phyloP scores from a whole-genome alignment of 2,329 filamentous ascomycete species.

The Nectriaceae sp. region DNA sequence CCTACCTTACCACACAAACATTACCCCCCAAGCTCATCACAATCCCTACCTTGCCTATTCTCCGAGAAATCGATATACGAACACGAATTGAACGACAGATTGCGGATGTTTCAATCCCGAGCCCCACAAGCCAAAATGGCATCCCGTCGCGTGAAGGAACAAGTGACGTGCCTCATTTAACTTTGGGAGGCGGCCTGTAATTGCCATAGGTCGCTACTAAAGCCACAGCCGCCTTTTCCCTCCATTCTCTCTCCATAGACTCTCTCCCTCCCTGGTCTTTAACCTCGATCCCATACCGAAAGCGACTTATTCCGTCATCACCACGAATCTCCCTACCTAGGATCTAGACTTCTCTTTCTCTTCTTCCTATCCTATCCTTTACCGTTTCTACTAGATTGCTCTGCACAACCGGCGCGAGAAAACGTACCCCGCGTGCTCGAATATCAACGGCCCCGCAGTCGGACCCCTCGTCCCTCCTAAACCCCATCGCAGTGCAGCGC shows the following conservation, averaged over 20 bases:
- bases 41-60: no score
- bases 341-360: neutral
- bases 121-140: no score
- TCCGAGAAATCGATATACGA: no score
- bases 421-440: neutral
- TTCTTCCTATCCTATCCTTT: neutral
- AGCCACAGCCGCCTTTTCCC: neutral
- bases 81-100: no score
- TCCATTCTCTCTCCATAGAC: neutral
- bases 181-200: no score
- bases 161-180: no score
- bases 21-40: no score
- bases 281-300: neutral
- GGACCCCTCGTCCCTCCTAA: constrained; percentile 15
- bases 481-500: neutral
- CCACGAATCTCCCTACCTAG: no score
- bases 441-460: constrained; percentile 25
- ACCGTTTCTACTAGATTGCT: neutral
- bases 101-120: no score
- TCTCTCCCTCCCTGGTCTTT: neutral
- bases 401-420: neutral
- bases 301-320: neutral
- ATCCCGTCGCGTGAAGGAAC: no score
- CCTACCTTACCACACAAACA: no score
- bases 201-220: no score